A percentile compares a stretch with the other conserved stretches of the same genome.
Conservation (phyloP, 2,329 filamentous ascomycete species). For the Neoscytalidium dimidiatum region DNA sequence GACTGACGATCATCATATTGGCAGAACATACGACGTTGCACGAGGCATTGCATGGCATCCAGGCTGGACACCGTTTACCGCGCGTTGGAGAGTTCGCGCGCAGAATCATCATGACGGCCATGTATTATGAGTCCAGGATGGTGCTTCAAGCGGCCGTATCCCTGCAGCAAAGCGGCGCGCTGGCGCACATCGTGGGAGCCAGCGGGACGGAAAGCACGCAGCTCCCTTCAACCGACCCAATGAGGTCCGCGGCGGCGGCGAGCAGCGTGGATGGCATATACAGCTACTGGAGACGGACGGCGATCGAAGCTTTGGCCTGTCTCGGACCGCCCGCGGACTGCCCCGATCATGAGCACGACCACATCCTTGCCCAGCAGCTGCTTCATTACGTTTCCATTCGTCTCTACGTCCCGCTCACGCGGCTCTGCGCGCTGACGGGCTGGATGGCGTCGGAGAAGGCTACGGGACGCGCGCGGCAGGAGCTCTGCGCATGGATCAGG, state of each 20-base stretch:
- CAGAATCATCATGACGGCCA: background rate
- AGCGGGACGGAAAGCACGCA: background rate
- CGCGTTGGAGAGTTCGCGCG: background rate
- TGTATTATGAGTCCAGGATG: conserved; percentile 1
- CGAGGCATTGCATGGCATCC: background rate
- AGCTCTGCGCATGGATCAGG: background rate
- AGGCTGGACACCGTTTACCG: background rate
- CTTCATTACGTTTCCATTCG: conserved; percentile 1
- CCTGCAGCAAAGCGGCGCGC: background rate
- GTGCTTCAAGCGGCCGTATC: background rate
- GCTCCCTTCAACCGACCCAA: conserved; percentile 7
- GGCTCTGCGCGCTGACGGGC: conserved; percentile 1
- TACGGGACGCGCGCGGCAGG: background rate
- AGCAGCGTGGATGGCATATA: background rate
- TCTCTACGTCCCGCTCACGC: background rate
- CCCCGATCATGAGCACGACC: too few relatives aligned
- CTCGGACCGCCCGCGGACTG: background rate
- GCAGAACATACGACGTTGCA: background rate
- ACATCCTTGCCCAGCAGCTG: background rate
- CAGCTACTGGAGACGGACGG: background rate
- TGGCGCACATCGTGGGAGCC: background rate
- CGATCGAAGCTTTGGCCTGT: background rate
- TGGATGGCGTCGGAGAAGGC: background rate
- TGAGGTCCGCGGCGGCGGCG: background rate
- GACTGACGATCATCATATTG: background rate